Conservation (phyloP, 2,329 filamentous ascomycete genomes). For the Fusarium secorum region DNA sequence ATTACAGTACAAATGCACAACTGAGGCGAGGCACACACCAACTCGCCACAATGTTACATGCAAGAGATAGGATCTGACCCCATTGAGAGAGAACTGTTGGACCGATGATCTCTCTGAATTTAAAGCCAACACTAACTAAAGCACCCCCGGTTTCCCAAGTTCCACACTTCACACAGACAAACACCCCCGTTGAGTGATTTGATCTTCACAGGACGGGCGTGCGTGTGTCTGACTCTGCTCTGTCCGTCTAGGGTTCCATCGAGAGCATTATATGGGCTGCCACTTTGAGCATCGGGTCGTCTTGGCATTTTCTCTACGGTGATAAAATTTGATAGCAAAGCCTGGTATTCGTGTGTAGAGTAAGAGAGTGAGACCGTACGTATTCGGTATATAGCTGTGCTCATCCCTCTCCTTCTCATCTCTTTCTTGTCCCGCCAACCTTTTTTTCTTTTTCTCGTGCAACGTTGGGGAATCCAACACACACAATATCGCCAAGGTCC, state of each 20-base stretch:
- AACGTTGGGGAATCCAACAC: constrained; percentile 7
- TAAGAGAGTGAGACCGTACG: not conserved
- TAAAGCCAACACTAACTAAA: not conserved
- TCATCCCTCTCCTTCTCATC: not conserved
- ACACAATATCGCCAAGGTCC: constrained; percentile 12
- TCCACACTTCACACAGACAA: not conserved
- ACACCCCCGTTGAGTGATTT: constrained; percentile 35
- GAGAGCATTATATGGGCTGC: constrained; percentile 17
- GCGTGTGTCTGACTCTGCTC: not conserved
- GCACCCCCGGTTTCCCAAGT: not conserved
- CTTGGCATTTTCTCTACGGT: constrained; percentile 14
- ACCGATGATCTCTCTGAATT: constrained; percentile 6
- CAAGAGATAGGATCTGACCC: constrained; percentile 17
- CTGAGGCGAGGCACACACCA: constrained; percentile 10
- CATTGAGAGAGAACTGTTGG: constrained; percentile 4
- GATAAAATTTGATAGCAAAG: not conserved
- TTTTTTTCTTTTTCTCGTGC: not conserved
- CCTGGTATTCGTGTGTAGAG: not conserved
- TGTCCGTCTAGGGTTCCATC: constrained; percentile 27
- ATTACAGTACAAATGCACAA: constrained; percentile 9
- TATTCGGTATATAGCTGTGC: constrained; percentile 19
- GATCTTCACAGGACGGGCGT: constrained; percentile 21
- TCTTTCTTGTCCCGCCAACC: not conserved
- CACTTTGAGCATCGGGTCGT: constrained; percentile 33
- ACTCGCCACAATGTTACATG: constrained; percentile 5